A percentile compares a stretch with the other conserved stretches of the same genome.
Conservation (phyloP, 768 basidiomycete genomes). For the Dentipellis sp. region DNA sequence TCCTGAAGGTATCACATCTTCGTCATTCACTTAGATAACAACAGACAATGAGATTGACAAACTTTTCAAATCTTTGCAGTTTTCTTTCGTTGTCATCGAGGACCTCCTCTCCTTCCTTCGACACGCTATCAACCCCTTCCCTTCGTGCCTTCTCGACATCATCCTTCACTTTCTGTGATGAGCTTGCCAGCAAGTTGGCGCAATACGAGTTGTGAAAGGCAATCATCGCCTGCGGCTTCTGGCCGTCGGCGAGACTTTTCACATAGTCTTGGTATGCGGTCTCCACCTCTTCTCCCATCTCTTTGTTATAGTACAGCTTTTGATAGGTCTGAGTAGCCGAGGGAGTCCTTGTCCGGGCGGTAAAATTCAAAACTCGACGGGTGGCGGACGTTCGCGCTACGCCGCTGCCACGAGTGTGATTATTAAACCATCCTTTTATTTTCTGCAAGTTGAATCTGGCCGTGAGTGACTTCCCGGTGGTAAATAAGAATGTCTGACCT, state of each 20-base stretch:
- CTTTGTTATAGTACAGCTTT: background rate
- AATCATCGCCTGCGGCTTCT: background rate
- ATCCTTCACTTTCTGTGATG: background rate
- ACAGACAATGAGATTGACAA: background rate
- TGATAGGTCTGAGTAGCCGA: background rate
- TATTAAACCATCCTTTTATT: background rate
- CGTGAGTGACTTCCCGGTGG: too few relatives aligned
- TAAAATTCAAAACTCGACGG: background rate
- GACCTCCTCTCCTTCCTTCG: background rate
- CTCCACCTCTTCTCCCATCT: background rate
- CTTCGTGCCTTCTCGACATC: background rate
- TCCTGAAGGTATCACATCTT: background rate
- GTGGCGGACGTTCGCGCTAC: too few relatives aligned
- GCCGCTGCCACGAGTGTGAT: background rate
- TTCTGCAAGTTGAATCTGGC: background rate
- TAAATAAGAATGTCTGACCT: background rate
- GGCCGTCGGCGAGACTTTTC: background rate
- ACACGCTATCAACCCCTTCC: background rate
- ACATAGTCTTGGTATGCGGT: background rate
- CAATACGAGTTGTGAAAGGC: background rate
- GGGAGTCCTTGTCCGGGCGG: too few relatives aligned
- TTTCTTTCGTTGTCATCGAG: background rate
- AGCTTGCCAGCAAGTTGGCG: background rate
- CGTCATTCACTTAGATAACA: background rate
- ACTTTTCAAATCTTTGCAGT: too few relatives aligned